A percentile compares a stretch with the other conserved stretches of the same genome.
Evolutionary conservation across 768 basidiomycete genomes (phyloP).

Genomic region (Guyanaporus albipodus): DNA sequence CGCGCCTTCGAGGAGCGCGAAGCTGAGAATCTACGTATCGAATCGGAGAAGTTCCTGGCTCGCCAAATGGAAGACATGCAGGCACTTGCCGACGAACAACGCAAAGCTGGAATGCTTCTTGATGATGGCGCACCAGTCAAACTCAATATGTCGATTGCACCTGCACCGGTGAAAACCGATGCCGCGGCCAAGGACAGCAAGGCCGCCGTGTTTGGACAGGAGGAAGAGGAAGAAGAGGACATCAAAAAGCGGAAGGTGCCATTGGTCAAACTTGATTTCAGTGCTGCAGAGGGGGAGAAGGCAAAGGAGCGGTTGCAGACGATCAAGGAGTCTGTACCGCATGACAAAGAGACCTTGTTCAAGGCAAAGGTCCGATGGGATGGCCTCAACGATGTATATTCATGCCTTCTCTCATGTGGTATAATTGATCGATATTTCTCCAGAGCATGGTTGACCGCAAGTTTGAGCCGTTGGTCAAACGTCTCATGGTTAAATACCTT

Average conservation of each 20-base stretch:
- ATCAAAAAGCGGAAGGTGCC: conserved; percentile 78
- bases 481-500: conserved; percentile 80
- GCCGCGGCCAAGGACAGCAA: conserved; percentile 44
- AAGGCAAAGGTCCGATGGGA: conserved; percentile 90
- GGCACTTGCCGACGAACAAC: conserved; percentile 83
- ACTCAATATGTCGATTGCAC: conserved; percentile 70
- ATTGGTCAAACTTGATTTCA: conserved; percentile 88
- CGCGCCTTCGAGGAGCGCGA: conserved; percentile 81
- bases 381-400: conserved; percentile 77
- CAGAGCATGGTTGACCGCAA: conserved; percentile 82
- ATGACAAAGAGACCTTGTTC: conserved; percentile 74
- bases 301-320: conserved; percentile 76
- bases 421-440: conserved; percentile 16
- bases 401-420: conserved; percentile 1
- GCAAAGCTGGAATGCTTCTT: conserved; percentile 83
- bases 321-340: conserved; percentile 69
- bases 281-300: conserved; percentile 78
- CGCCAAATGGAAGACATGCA: conserved; percentile 96
- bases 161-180: conserved; percentile 45
- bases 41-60: conserved; percentile 92
- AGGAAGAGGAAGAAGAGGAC: conserved; percentile 84
- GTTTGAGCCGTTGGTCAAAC: conserved; percentile 78
- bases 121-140: conserved; percentile 92
- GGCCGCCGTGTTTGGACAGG: conserved; percentile 67
- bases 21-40: conserved; percentile 78